Evolutionary conservation across 495 filamentous ascomycete genomes (phyloP).

Genomic region (Aspergillus nanangensis): DNA sequence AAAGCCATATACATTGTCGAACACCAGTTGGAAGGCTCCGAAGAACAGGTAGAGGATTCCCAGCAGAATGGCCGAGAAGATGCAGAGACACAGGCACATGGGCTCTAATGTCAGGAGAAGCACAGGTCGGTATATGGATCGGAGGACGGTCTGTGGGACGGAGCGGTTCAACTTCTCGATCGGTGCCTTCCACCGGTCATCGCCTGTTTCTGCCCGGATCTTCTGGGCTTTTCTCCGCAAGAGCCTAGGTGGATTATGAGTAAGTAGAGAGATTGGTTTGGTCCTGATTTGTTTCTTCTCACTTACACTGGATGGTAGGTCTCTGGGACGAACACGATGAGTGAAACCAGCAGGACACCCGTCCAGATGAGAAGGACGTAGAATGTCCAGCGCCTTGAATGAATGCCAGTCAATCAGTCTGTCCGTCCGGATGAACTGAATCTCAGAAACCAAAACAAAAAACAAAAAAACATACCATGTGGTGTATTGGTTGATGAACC

Average conservation of each 20-base stretch:
- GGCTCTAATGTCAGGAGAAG: conserved; percentile 79
- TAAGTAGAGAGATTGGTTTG: too few relatives aligned
- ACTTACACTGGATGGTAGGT: conserved; percentile 74
- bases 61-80: conserved; percentile 79
- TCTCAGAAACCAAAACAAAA: too few relatives aligned
- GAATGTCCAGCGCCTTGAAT: conserved; percentile 87
- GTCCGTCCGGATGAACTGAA: too few relatives aligned
- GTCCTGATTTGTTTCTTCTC: too few relatives aligned
- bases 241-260: too few relatives aligned
- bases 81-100: conserved; percentile 80
- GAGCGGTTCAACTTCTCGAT: conserved; percentile 75
- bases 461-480: conserved; percentile 50
- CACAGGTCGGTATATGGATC: conserved; percentile 73
- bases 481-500: conserved; percentile 74
- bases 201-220: conserved; percentile 71
- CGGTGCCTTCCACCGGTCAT: conserved; percentile 71
- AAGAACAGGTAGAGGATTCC: conserved; percentile 95
- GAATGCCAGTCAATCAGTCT: too few relatives aligned
- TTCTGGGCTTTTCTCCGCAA: conserved; percentile 69
- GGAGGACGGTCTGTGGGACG: conserved; percentile 63
- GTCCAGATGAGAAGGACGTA: conserved; percentile 86
- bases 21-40: conserved; percentile 85
- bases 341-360: conserved; percentile 50
- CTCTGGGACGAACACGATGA: conserved; percentile 78
- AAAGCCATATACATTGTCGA: conserved; percentile 71